phyloP scores from a whole-genome alignment of 345 rosid genomes.

The Citrus medica region DNA sequence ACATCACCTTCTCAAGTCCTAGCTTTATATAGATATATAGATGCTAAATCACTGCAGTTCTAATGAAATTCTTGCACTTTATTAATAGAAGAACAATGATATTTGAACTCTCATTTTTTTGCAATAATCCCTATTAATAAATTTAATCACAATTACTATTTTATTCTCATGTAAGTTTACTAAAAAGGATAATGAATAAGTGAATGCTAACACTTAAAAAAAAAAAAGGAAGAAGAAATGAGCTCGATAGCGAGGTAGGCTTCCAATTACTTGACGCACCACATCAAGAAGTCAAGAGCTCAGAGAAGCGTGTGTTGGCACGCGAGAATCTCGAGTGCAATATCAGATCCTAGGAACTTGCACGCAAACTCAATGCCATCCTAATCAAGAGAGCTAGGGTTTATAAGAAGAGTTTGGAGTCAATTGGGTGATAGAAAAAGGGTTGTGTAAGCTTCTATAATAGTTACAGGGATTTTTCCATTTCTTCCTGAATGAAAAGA shows the following conservation, averaged over 20 bases:
- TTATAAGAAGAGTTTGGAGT: constrained; percentile 19
- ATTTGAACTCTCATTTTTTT: too few species aligned
- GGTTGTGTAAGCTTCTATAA: neutral
- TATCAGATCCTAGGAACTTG: constrained; percentile 64
- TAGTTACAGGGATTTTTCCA: neutral
- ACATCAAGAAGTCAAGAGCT: constrained; percentile 85
- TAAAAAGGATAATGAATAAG: too few species aligned
- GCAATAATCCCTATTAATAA: too few species aligned
- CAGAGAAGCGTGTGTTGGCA: constrained; percentile 85
- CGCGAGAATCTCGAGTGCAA: constrained; percentile 61
- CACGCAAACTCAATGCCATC: constrained; percentile 73
- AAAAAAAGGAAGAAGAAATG: neutral
- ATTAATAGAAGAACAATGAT: too few species aligned
- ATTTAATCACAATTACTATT: too few species aligned
- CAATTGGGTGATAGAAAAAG: neutral
- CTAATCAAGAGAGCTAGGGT: constrained; percentile 71
- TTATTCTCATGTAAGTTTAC: too few species aligned
- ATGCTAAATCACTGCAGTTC: too few species aligned
- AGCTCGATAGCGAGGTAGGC: constrained; percentile 17
- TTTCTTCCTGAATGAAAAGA: constrained; percentile 7
- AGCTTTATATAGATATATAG: too few species aligned
- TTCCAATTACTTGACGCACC: constrained; percentile 27
- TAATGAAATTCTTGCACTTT: too few species aligned
- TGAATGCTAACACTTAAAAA: too few species aligned
- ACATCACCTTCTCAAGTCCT: too few species aligned